These are phyloP conservation scores for Botrytis fragariae DNA, from an alignment of 2,329 filamentous ascomycete genomes.

Conservation along the genomic window DNA sequence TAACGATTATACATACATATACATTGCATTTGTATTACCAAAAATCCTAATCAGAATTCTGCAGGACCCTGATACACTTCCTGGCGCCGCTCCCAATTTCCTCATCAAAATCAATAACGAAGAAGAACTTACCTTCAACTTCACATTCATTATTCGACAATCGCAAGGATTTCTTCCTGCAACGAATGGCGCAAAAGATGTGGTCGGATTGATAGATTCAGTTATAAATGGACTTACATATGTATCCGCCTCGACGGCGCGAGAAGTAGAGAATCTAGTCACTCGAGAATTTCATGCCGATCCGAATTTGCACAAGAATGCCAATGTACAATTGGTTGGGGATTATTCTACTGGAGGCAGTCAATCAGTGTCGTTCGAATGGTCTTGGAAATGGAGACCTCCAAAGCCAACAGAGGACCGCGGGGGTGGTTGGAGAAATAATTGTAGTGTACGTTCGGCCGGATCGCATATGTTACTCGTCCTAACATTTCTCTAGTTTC, in stretches of 20 bases:
- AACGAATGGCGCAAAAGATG: slow-evolving; percentile 49
- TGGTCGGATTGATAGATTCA: slow-evolving; percentile 60
- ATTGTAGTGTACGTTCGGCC: slow-evolving; percentile 69
- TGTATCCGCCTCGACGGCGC: slow-evolving; percentile 79
- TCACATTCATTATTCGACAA: slow-evolving; percentile 78
- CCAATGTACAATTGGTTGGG: slow-evolving; percentile 92
- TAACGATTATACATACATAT: slow-evolving; percentile 42
- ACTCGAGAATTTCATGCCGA: slow-evolving; percentile 96
- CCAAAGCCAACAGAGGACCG: slow-evolving; percentile 78
- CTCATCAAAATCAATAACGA: slow-evolving; percentile 85
- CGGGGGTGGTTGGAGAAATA: slow-evolving; percentile 91
- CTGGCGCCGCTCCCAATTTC: slow-evolving; percentile 62
- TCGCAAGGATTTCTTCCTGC: slow-evolving; percentile 42
- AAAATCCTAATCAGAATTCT: slow-evolving; percentile 24
- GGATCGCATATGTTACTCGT: background rate
- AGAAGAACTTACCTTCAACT: slow-evolving; percentile 89
- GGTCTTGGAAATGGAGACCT: slow-evolving; percentile 96
- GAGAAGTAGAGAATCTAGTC: slow-evolving; percentile 89
- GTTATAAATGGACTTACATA: slow-evolving; percentile 87
- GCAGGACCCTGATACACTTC: slow-evolving; percentile 72
- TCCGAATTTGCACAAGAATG: slow-evolving; percentile 94
- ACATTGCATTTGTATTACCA: slow-evolving; percentile 17
- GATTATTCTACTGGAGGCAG: slow-evolving; percentile 84
- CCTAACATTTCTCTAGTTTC: slow-evolving; percentile 59
- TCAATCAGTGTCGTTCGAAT: slow-evolving; percentile 82